Evolutionary conservation across 176 grass and related monocot species (phyloP).

Genomic region (Musa beccarii): DNA sequence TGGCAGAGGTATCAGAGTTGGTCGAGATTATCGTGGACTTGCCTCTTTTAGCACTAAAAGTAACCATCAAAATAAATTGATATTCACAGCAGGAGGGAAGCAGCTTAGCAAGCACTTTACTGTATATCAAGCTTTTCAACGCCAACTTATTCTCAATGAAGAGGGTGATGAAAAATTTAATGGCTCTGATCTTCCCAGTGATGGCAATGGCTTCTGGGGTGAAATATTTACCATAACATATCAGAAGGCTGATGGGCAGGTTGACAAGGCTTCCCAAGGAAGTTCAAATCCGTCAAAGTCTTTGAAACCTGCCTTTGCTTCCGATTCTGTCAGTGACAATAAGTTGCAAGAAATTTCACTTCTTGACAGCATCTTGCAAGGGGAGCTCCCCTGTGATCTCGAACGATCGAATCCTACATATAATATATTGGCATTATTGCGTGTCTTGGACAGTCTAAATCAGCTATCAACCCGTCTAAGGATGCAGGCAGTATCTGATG

Average conservation of each 20-base stretch:
- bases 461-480: constrained; percentile 60
- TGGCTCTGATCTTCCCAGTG: constrained; percentile 49
- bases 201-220: constrained; percentile 67
- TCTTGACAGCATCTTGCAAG: constrained; percentile 80
- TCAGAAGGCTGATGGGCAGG: constrained; percentile 62
- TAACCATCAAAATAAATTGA: constrained; percentile 50
- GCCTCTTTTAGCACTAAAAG: constrained; percentile 19
- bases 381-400: constrained; percentile 66
- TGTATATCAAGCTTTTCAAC: constrained; percentile 79
- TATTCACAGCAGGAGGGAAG: constrained; percentile 62
- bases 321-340: constrained; percentile 20
- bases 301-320: constrained; percentile 37
- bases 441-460: constrained; percentile 65
- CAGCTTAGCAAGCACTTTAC: constrained; percentile 83
- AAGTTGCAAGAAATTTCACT: constrained; percentile 32
- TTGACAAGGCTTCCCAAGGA: constrained; percentile 29
- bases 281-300: constrained; percentile 35
- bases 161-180: constrained; percentile 51
- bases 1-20: constrained; percentile 50
- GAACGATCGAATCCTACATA: constrained; percentile 66
- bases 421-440: constrained; percentile 67
- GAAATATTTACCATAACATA: constrained; percentile 91
- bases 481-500: constrained; percentile 38
- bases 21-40: constrained; percentile 13
- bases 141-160: constrained; percentile 50